Conservation (phyloP, 768 basidiomycete genomes). For the Rhodotorula toruloides region DNA sequence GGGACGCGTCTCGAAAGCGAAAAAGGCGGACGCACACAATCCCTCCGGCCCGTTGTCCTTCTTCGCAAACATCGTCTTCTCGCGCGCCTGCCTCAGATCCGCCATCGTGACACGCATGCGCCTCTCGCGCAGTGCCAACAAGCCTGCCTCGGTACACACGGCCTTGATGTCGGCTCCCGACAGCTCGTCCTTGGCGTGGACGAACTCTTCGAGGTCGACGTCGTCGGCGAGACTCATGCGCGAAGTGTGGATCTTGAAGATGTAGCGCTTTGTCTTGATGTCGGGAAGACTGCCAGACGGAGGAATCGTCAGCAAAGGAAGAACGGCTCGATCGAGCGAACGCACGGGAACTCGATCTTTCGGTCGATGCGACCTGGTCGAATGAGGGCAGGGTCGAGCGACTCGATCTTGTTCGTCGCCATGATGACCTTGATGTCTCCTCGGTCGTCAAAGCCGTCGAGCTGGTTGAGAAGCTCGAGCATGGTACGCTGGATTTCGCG, state of each 20-base stretch:
- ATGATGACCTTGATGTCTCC: slow-evolving; percentile 99
- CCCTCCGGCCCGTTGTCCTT: slow-evolving; percentile 67
- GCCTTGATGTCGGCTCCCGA: slow-evolving; percentile 96
- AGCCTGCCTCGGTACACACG: slow-evolving; percentile 96
- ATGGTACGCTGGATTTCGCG: slow-evolving; percentile 99
- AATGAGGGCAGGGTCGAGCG: slow-evolving; percentile 94
- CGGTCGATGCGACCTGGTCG: slow-evolving; percentile 97
- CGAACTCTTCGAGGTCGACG: slow-evolving; percentile 91
- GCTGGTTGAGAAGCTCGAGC: slow-evolving; percentile 95
- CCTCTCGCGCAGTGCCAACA: slow-evolving; percentile 86
- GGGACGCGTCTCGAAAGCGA: neutral
- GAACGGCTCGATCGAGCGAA: neutral
- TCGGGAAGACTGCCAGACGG: slow-evolving; percentile 70
- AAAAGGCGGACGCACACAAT: slow-evolving; percentile 13
- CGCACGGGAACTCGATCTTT: slow-evolving; percentile 80
- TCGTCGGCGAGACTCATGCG: slow-evolving; percentile 80
- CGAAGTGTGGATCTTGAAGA: slow-evolving; percentile 83
- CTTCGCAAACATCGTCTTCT: slow-evolving; percentile 99
- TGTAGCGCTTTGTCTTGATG: slow-evolving; percentile 97
- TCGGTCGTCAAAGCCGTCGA: slow-evolving; percentile 98
- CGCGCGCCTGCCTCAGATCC: slow-evolving; percentile 83
- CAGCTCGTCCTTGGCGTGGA: slow-evolving; percentile 82
- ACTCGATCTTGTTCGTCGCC: slow-evolving; percentile 98
- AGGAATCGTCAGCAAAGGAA: neutral
- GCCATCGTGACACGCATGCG: slow-evolving; percentile 88